These are phyloP conservation scores for Salvia sclarea DNA, from an alignment of 305 asterid species.

Conservation along the genomic window DNA sequence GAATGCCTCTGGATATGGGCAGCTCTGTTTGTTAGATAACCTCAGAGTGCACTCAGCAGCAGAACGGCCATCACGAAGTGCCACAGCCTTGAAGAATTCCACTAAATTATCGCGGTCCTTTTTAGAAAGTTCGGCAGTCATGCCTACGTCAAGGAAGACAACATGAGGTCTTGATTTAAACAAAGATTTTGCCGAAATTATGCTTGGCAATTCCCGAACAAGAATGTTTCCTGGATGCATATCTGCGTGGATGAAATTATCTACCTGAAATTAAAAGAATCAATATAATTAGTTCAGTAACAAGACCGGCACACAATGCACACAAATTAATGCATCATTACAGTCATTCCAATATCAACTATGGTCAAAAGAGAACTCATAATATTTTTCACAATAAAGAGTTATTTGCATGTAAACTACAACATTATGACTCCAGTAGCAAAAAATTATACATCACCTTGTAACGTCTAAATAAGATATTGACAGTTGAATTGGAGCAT, in stretches of 20 bases:
- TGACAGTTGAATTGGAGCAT: conserved; percentile 11
- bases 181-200: conserved; percentile 47
- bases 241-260: conserved; percentile 36
- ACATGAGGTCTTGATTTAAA: conserved; percentile 75
- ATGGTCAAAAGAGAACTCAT: background rate
- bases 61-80: conserved; percentile 74
- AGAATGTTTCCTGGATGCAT: conserved; percentile 98
- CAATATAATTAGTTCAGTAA: conserved; percentile 10
- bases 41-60: conserved; percentile 79
- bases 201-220: conserved; percentile 51
- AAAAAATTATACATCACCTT: conserved; percentile 11
- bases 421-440: conserved; percentile 6
- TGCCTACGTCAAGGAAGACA: conserved; percentile 84
- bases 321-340: conserved; percentile 14
- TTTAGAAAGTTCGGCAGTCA: conserved; percentile 87
- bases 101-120: conserved; percentile 62
- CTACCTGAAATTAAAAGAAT: conserved; percentile 56
- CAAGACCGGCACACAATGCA: background rate
- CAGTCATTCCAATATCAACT: background rate
- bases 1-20: conserved; percentile 72
- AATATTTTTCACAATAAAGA: background rate
- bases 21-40: conserved; percentile 72
- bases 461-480: background rate
- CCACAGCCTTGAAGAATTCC: conserved; percentile 87
- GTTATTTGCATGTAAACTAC: conserved; percentile 5